Conservation (phyloP, 306 rosid species). For the Adenanthera pavonina region DNA sequence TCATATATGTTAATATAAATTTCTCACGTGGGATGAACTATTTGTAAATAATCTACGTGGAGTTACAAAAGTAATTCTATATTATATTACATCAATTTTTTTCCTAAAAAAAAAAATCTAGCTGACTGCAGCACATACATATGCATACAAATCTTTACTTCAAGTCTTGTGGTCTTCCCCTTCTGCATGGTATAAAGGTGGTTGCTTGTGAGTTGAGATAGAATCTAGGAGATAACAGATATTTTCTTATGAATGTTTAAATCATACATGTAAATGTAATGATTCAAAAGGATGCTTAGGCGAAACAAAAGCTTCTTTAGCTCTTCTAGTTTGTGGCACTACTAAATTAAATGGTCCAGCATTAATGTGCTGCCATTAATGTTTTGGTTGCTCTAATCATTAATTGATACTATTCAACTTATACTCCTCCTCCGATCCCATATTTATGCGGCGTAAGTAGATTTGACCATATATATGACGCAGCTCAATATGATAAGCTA, state of each 20-base stretch:
- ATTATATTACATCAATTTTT: too few relatives aligned
- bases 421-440: too few relatives aligned
- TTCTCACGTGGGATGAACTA: too few relatives aligned
- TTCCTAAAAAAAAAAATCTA: too few relatives aligned
- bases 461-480: neutral
- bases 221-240: neutral
- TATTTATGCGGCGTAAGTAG: too few relatives aligned
- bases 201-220: constrained; percentile 59
- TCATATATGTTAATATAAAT: too few relatives aligned
- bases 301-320: constrained; percentile 51
- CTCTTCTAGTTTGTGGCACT: neutral
- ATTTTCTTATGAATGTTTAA: neutral
- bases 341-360: neutral
- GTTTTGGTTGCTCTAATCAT: too few relatives aligned
- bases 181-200: constrained; percentile 28
- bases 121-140: too few relatives aligned
- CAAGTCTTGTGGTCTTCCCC: neutral
- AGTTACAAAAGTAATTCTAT: too few relatives aligned
- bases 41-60: too few relatives aligned
- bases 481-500: constrained; percentile 29
- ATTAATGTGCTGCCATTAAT: neutral
- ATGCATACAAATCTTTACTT: too few relatives aligned
- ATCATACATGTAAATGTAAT: constrained; percentile 35
- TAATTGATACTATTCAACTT: too few relatives aligned
- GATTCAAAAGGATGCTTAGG: constrained; percentile 49